These are phyloP conservation scores for Polysphondylium violaceum DNA, from an alignment of 78 protist species.

Conservation along the genomic window DNA sequence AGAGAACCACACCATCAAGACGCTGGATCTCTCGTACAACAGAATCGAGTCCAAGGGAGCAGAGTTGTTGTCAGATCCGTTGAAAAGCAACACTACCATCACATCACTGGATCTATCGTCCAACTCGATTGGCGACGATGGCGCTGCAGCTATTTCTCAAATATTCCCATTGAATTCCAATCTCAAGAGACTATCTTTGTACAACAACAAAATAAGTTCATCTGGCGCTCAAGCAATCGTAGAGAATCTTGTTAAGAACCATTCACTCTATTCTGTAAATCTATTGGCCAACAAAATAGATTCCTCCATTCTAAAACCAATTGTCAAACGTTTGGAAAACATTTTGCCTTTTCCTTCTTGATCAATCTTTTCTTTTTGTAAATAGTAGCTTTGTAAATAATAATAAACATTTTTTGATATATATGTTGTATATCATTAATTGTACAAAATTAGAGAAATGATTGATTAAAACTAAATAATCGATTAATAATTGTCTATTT, in stretches of 20 bases:
- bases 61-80: background rate
- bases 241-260: slow-evolving; percentile 52
- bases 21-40: slow-evolving; percentile 41
- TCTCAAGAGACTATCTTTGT: slow-evolving; percentile 35
- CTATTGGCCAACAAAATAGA: slow-evolving; percentile 54
- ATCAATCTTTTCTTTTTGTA: no score
- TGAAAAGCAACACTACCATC: slow-evolving; percentile 29
- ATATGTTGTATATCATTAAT: no score
- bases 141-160: slow-evolving; percentile 20
- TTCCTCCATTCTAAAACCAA: slow-evolving; percentile 39
- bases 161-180: slow-evolving; percentile 47
- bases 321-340: slow-evolving; percentile 52
- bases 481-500: no score
- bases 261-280: slow-evolving; percentile 49
- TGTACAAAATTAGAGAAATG: no score
- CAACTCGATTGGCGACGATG: slow-evolving; percentile 42
- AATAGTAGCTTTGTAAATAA: no score
- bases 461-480: no score
- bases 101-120: slow-evolving; percentile 56
- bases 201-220: slow-evolving; percentile 57
- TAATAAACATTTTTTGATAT: no score
- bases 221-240: slow-evolving; percentile 53
- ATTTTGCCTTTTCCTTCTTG: background rate
- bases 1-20: slow-evolving; percentile 1
- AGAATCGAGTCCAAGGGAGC: slow-evolving; percentile 57